phyloP scores from a whole-genome alignment of 768 basidiomycete species.

The Termitomyces bulborhizus region DNA sequence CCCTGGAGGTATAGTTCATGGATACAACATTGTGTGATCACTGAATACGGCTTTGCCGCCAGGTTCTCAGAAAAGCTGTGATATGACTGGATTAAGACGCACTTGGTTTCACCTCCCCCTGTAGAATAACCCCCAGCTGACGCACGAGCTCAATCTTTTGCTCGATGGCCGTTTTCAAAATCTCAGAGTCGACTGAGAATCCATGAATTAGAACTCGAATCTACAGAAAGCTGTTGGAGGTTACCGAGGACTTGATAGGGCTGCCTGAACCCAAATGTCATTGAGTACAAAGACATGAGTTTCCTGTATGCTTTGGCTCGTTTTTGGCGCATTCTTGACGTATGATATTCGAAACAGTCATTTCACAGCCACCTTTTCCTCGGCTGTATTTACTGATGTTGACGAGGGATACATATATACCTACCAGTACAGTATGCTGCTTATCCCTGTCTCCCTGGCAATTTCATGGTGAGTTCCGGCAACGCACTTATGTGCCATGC shows the following conservation, averaged over 20 bases:
- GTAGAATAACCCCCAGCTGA: conserved; percentile 70
- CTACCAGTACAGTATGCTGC: conserved; percentile 3
- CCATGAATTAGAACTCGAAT: neutral
- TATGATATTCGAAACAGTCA: neutral
- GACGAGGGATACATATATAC: neutral
- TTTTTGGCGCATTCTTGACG: conserved; percentile 76
- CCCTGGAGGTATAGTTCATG: conserved; percentile 89
- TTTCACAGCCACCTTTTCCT: neutral
- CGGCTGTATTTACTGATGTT: conserved; percentile 15
- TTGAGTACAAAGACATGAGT: conserved; percentile 86
- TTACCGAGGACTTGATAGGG: conserved; percentile 91
- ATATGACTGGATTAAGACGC: conserved; percentile 27
- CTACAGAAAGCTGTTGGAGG: conserved; percentile 12
- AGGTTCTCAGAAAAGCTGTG: conserved; percentile 13
- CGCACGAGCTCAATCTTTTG: conserved; percentile 73
- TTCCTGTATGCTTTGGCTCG: conserved; percentile 92
- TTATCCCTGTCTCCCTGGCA: conserved; percentile 17
- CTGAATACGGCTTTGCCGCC: conserved; percentile 52
- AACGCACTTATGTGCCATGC: neutral
- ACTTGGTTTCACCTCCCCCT: conserved; percentile 92
- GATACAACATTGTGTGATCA: conserved; percentile 99
- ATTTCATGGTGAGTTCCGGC: conserved; percentile 21
- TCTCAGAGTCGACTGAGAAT: conserved; percentile 72
- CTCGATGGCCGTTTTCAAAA: conserved; percentile 63
- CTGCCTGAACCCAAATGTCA: conserved; percentile 85